These are phyloP conservation scores for Lanmaoa pseudosensibilis DNA, from an alignment of 768 basidiomycete genomes.

Conservation along the genomic window DNA sequence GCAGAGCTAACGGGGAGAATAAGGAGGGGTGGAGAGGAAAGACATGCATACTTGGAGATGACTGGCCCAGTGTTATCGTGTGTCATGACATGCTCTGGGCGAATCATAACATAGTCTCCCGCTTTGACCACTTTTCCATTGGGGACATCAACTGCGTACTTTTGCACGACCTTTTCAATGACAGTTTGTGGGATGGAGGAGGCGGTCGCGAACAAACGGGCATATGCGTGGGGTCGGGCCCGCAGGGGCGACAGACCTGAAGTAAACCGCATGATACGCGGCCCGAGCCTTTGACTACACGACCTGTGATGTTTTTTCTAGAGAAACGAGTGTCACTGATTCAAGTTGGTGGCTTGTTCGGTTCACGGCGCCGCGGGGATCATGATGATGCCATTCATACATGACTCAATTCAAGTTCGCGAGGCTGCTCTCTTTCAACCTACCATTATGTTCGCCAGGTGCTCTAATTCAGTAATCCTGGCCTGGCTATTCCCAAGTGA, in stretches of 20 bases:
- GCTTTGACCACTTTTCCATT: constrained; percentile 78
- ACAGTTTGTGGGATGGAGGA: constrained; percentile 69
- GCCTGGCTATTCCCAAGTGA: background rate
- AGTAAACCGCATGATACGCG: constrained; percentile 14
- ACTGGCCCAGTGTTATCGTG: constrained; percentile 99
- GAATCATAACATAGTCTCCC: constrained; percentile 99
- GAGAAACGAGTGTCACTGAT: background rate
- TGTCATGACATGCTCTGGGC: constrained; percentile 97
- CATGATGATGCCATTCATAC: background rate
- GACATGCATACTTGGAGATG: constrained; percentile 78
- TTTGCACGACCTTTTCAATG: constrained; percentile 97
- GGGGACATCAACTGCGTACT: constrained; percentile 90
- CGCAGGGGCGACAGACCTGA: constrained; percentile 10
- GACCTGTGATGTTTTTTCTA: background rate
- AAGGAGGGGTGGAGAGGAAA: background rate
- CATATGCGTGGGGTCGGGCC: background rate
- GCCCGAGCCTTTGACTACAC: background rate
- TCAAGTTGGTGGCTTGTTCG: background rate
- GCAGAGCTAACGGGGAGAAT: background rate
- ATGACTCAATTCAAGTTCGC: no score
- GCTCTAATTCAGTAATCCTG: background rate
- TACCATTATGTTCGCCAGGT: background rate
- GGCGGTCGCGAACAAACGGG: constrained; percentile 36
- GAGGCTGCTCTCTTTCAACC: no score
- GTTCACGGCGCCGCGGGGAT: background rate